Conservation (phyloP, 441 rosid species). For the Jatropha podagrica region DNA sequence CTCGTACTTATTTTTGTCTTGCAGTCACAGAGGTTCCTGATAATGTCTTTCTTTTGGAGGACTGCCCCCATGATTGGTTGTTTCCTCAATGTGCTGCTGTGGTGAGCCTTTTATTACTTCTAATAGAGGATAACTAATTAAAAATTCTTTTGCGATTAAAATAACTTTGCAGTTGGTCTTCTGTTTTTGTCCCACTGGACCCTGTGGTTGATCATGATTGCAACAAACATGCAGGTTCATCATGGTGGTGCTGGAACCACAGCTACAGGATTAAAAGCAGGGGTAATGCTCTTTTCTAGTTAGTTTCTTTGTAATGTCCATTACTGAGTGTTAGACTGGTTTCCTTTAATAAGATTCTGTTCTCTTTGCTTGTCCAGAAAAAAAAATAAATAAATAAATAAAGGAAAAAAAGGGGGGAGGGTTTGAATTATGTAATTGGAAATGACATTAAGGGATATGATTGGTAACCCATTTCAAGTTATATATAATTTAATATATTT, state of each 20-base stretch:
- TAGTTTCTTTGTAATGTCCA: background rate
- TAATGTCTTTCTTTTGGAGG: constrained; percentile 74
- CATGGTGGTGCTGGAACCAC: constrained; percentile 99
- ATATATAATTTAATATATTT: background rate
- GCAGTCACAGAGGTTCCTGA: constrained; percentile 76
- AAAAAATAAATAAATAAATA: background rate
- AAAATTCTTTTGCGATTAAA: constrained; percentile 10
- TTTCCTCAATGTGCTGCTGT: constrained; percentile 98
- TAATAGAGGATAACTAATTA: background rate
- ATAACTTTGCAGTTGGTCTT: constrained; percentile 4
- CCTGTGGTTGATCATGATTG: constrained; percentile 12
- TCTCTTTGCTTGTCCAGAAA: background rate
- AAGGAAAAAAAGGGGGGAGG: too few relatives aligned
- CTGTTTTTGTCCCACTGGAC: background rate
- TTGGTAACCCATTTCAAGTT: background rate
- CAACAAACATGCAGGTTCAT: constrained; percentile 65
- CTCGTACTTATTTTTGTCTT: constrained; percentile 20
- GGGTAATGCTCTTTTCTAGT: constrained; percentile 48
- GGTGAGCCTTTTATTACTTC: constrained; percentile 40
- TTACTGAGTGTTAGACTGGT: background rate
- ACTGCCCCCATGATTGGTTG: constrained; percentile 99
- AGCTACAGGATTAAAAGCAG: constrained; percentile 92
- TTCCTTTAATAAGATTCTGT: background rate
- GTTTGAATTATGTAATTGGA: background rate
- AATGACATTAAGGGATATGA: constrained; percentile 3